Evolutionary conservation across 164 flowering plant species (phyloP).

Genomic region (Taxillus chinensis): DNA sequence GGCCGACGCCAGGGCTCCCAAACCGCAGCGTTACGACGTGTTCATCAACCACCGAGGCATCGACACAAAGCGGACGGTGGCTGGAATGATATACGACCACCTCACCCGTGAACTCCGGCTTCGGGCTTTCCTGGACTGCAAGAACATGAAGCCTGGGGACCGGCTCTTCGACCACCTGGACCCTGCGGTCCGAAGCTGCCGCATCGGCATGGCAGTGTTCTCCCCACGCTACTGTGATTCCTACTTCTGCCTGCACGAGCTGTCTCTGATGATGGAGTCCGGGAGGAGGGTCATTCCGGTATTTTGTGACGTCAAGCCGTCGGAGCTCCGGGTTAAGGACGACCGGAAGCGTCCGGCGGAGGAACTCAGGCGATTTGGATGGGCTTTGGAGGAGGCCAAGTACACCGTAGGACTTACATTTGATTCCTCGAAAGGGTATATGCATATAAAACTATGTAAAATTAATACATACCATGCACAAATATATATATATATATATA

Average conservation of each 20-base stretch:
- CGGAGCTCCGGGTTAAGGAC: constrained; percentile 33
- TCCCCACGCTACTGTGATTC: constrained; percentile 64
- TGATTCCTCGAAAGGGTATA: constrained; percentile 41
- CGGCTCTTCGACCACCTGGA: constrained; percentile 36
- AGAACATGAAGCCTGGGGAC: constrained; percentile 65
- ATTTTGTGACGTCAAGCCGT: constrained; percentile 56
- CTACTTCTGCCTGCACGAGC: constrained; percentile 56
- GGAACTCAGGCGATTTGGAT: constrained; percentile 26
- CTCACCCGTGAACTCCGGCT: constrained; percentile 15
- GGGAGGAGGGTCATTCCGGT: constrained; percentile 50
- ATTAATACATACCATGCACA: not conserved
- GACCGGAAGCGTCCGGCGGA: constrained; percentile 13
- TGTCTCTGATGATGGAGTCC: constrained; percentile 40
- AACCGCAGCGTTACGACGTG: constrained; percentile 30
- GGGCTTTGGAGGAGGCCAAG: constrained; percentile 54
- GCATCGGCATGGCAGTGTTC: constrained; percentile 48
- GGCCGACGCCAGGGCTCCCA: not conserved
- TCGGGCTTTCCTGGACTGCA: constrained; percentile 45
- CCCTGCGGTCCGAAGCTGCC: constrained; percentile 25
- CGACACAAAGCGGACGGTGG: constrained; percentile 43
- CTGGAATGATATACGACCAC: constrained; percentile 40
- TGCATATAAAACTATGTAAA: not conserved
- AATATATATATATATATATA: not conserved
- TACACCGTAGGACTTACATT: constrained; percentile 56
- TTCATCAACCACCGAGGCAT: constrained; percentile 56